Conservation (phyloP, 1,284 basidiomycete species). For the Sporisorium exsertum region DNA sequence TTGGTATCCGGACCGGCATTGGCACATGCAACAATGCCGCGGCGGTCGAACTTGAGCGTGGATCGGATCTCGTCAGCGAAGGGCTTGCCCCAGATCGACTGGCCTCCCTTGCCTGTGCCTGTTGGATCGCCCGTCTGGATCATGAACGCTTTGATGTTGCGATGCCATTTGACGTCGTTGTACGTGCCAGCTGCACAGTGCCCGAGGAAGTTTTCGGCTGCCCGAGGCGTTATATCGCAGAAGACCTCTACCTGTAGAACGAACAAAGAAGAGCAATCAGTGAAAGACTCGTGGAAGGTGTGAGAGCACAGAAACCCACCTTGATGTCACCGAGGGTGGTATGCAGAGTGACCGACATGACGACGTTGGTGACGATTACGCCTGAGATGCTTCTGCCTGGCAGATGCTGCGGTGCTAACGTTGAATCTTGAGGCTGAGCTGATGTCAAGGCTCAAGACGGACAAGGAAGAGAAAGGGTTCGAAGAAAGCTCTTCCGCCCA, state of each 20-base stretch:
- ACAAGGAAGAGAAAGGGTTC: neutral
- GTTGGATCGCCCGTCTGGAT: conserved; percentile 96
- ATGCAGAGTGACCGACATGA: conserved; percentile 91
- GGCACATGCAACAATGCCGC: conserved; percentile 67
- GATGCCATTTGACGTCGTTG: conserved; percentile 86
- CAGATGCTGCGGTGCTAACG: neutral
- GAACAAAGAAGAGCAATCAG: neutral
- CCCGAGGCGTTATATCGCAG: conserved; percentile 92
- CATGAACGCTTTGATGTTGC: conserved; percentile 79
- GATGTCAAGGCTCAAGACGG: neutral
- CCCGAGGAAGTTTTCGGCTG: conserved; percentile 97
- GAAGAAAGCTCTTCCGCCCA: neutral
- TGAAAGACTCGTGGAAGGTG: too few relatives aligned
- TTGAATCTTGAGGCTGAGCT: neutral
- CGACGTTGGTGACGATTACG: neutral
- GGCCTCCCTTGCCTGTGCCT: conserved; percentile 91
- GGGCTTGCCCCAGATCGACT: conserved; percentile 92
- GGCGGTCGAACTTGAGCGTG: conserved; percentile 56
- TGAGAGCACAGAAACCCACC: conserved; percentile 47
- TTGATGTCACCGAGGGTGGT: conserved; percentile 95
- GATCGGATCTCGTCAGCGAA: conserved; percentile 91
- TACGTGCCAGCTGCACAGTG: conserved; percentile 91
- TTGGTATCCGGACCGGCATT: conserved; percentile 67
- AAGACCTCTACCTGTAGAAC: conserved; percentile 80
- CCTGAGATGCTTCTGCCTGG: neutral